Evolutionary conservation across 2,329 filamentous ascomycete genomes (phyloP).

Genomic region (Alternaria postmessia): DNA sequence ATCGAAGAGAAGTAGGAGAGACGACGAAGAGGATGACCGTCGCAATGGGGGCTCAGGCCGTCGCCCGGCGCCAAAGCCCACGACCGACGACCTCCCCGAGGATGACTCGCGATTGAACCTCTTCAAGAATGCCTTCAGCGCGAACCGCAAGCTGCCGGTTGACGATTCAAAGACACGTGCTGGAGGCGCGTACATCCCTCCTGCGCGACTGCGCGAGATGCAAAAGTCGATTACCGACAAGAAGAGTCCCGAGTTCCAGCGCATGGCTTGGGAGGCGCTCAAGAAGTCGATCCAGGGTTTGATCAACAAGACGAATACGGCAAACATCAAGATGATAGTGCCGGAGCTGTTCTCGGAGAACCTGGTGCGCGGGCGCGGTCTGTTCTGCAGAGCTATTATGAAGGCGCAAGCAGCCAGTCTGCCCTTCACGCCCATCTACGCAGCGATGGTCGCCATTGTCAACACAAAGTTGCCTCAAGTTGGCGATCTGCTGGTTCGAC

Average conservation of each 20-base stretch:
- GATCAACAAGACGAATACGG: conserved; percentile 99
- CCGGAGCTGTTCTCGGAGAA: conserved; percentile 97
- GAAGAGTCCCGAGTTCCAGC: conserved; percentile 94
- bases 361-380: conserved; percentile 83
- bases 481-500: conserved; percentile 85
- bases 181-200: conserved; percentile 95
- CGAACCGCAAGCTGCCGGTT: conserved; percentile 84
- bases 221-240: conserved; percentile 98
- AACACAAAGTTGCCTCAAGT: conserved; percentile 97
- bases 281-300: conserved; percentile 99
- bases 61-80: conserved; percentile 47
- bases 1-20: conserved; percentile 49
- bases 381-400: conserved; percentile 97
- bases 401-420: conserved; percentile 96
- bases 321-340: conserved; percentile 97
- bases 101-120: conserved; percentile 48
- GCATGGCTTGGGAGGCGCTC: conserved; percentile 98
- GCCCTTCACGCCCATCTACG: conserved; percentile 95
- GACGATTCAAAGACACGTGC: conserved; percentile 89
- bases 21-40: conserved; percentile 45
- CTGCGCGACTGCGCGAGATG: conserved; percentile 85
- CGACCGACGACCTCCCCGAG: conserved; percentile 31
- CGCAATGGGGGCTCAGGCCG: conserved; percentile 76
- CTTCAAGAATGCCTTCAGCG: conserved; percentile 48
- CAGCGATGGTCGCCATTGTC: conserved; percentile 93